phyloP scores from a whole-genome alignment of 2,329 filamentous ascomycete species.

The Xylaria hypoxylon region DNA sequence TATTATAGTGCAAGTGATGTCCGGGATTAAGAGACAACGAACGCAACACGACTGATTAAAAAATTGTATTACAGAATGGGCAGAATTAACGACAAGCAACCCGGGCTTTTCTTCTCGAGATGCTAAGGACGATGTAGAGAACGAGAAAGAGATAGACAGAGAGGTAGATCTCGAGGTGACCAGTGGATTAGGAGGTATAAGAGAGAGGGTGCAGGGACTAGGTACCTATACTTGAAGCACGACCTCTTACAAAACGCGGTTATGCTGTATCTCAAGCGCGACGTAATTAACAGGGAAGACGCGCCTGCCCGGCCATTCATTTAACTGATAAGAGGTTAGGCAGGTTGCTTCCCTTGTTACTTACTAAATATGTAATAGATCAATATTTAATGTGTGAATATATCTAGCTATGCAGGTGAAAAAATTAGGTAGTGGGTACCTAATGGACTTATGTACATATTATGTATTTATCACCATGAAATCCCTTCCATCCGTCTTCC shows the following conservation, averaged over 20 bases:
- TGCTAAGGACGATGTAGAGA: not conserved
- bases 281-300: constrained; percentile 29
- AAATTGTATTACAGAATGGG: constrained; percentile 9
- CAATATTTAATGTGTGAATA: not conserved
- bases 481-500: too few relatives aligned
- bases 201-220: not conserved
- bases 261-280: constrained; percentile 13
- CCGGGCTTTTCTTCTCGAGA: not conserved
- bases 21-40: constrained; percentile 1
- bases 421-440: too few relatives aligned
- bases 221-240: too few relatives aligned
- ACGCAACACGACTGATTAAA: not conserved
- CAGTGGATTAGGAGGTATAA: constrained; percentile 10
- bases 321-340: constrained; percentile 23
- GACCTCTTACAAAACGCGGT: constrained; percentile 20
- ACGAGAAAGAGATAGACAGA: not conserved
- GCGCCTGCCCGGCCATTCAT: constrained; percentile 20
- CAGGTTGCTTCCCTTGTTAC: not conserved
- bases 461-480: not conserved
- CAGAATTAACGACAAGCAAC: not conserved
- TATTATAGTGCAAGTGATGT: not conserved
- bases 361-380: not conserved
- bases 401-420: too few relatives aligned
- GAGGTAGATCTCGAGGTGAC: not conserved
- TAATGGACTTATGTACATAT: not conserved